Percentiles rank a stretch among this genome's conserved stretches.
phyloP scores from a whole-genome alignment of 345 rosid species.

The Kandelia obovata region DNA sequence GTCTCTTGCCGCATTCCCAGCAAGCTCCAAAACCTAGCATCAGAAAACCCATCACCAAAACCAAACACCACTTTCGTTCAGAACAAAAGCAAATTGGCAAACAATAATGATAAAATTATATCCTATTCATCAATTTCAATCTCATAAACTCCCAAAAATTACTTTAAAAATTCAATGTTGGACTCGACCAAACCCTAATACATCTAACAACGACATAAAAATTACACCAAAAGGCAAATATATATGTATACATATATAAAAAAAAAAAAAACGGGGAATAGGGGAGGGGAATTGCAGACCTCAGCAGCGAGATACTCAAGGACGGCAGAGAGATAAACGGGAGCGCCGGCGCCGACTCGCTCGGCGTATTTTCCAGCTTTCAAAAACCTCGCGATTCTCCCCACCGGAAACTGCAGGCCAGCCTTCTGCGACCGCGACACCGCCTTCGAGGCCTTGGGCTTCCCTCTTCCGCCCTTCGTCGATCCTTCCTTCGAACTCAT shows the following conservation, averaged over 20 bases:
- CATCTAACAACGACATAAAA: background rate
- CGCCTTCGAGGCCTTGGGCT: constrained; percentile 58
- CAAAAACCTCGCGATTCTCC: constrained; percentile 64
- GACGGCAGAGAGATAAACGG: constrained; percentile 81
- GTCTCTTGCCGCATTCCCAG: constrained; percentile 78
- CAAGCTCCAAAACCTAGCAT: constrained; percentile 58
- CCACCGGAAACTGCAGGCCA: constrained; percentile 69
- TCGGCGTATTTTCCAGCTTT: constrained; percentile 70
- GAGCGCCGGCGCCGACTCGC: constrained; percentile 68
- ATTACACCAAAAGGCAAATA: background rate
- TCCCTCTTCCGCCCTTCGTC: constrained; percentile 67
- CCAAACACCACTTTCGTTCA: background rate
- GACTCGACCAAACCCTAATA: too few species aligned
- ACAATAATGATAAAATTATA: too few species aligned
- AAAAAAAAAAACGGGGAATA: too few species aligned
- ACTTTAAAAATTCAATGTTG: too few species aligned
- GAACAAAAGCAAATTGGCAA: background rate
- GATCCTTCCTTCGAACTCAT: constrained; percentile 58
- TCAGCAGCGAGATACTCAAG: constrained; percentile 82
- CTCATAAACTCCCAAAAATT: too few species aligned
- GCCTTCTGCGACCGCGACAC: constrained; percentile 63
- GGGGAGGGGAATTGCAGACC: constrained; percentile 22
- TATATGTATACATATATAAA: background rate
- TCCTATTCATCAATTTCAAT: too few species aligned
- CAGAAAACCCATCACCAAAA: background rate